A percentile compares a stretch with the other conserved stretches of the same genome.
Conservation (phyloP, 495 filamentous ascomycete species). For the Tuber umbilicatum region DNA sequence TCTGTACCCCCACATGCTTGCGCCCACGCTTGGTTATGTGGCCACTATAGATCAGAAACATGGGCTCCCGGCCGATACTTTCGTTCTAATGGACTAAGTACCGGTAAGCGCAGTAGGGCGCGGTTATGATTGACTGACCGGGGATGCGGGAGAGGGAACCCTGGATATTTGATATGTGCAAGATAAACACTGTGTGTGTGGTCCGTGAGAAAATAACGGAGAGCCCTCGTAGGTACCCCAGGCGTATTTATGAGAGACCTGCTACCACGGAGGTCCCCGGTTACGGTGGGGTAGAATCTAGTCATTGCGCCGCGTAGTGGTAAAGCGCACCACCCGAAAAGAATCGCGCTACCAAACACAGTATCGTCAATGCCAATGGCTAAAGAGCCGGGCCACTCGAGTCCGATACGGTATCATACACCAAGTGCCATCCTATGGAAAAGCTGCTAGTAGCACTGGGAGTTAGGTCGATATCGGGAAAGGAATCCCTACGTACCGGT, state of each 20-base stretch:
- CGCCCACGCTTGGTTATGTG: not conserved
- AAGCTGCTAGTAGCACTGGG: not conserved
- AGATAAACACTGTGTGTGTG: not conserved
- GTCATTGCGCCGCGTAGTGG: too few relatives aligned
- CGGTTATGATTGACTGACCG: not conserved
- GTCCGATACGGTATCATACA: too few relatives aligned
- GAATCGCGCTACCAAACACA: too few relatives aligned
- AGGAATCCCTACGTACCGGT: not conserved
- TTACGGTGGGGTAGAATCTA: too few relatives aligned
- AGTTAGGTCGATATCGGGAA: not conserved
- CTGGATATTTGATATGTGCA: not conserved
- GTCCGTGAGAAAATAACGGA: too few relatives aligned
- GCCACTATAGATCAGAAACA: not conserved
- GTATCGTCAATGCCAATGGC: too few relatives aligned
- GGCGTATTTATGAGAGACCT: too few relatives aligned
- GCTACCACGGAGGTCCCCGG: too few relatives aligned
- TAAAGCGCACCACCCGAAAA: too few relatives aligned
- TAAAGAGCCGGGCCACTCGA: too few relatives aligned
- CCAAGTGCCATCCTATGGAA: not conserved
- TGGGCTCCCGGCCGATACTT: not conserved
- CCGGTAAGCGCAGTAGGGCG: not conserved
- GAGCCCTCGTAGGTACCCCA: too few relatives aligned
- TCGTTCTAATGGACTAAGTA: not conserved
- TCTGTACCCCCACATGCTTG: not conserved
- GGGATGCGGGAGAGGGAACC: not conserved